Evolutionary conservation across 176 grass and related monocot species (phyloP), one percentile per base, ranked within the genome.

Genomic region (Oryza brachyantha): DNA sequence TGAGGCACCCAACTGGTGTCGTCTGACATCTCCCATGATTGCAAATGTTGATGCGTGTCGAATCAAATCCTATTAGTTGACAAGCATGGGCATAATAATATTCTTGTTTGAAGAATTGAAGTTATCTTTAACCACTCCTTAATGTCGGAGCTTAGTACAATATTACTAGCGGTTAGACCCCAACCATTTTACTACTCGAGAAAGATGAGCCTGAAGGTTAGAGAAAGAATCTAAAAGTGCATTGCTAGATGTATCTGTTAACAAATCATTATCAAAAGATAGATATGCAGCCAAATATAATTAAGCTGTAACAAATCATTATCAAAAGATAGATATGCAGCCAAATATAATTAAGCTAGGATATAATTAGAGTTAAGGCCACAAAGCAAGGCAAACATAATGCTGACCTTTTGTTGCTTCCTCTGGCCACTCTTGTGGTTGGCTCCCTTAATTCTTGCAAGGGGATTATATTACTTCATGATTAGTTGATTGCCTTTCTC

Each of bases 391-490:
- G 29, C 29, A 37, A n/a, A 71, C n/a, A 28, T 8, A 27, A 24
- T 13, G 19, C 17, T 29, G 25, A 1, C 41, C 10, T 64, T 36
- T 64, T 38, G 82, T 63, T 84, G 57, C 75, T 78, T 72, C 74
- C 24, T 55, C 43, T 72, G 57, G 58, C 12, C 19, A 14, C 22
- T 42, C 40, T 72, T 71, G 21, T 65, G 75, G 66, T 28, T 78
- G 66, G 32, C 55, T 84, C 83, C 75, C 74, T 72, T 79, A 37
- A 85, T 52, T 41, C 66, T 52, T 72, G 3, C 83, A 63, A 41
- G 31, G 29, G 48, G 73, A 75, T 55, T 41, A 29, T 12, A 75
- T 55, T 41, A 29, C 17, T 40, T 52, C 71, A 72, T 85, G 67
- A 85, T 85, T 72, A 72, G 74, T 40, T 65, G 58, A 24, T 57